Evolutionary conservation across 108 stramenopile species (phyloP).

Genomic region (Bacterosira constricta): DNA sequence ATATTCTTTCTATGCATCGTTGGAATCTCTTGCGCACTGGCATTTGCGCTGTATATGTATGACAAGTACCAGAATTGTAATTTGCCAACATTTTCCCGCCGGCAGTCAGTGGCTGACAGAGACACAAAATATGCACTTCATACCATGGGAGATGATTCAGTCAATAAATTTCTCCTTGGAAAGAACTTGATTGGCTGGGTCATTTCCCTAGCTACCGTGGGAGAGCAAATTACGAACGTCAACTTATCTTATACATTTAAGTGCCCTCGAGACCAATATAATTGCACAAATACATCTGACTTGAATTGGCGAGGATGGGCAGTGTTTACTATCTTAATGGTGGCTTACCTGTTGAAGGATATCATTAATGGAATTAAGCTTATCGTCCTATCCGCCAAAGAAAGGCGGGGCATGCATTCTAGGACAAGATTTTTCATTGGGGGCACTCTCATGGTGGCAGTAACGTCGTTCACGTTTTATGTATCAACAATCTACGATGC

Average conservation of each 20-base stretch:
- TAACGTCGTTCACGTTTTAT: constrained; percentile 1
- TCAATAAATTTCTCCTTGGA: not conserved
- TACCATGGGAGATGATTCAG: not conserved
- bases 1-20: not conserved
- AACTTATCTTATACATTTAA: constrained; percentile 8
- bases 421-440: constrained; percentile 6
- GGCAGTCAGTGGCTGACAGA: not conserved
- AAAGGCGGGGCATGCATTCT: not conserved
- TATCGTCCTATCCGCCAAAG: constrained; percentile 3
- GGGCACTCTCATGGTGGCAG: not conserved
- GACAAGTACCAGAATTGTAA: not conserved
- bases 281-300: not conserved
- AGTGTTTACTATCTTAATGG: constrained; percentile 11
- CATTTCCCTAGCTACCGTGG: not conserved
- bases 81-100: not conserved
- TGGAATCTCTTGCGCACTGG: not conserved
- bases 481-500: constrained; percentile 4
- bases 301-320: constrained; percentile 1
- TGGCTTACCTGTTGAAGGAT: constrained; percentile 4
- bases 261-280: not conserved
- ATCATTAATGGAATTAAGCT: constrained; percentile 5
- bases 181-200: not conserved
- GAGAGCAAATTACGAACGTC: not conserved
- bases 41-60: not conserved
- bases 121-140: not conserved